Evolutionary conservation across 306 rosid genomes (phyloP), one percentile per base, ranked within the genome.

Genomic region (Lotus japonicus): DNA sequence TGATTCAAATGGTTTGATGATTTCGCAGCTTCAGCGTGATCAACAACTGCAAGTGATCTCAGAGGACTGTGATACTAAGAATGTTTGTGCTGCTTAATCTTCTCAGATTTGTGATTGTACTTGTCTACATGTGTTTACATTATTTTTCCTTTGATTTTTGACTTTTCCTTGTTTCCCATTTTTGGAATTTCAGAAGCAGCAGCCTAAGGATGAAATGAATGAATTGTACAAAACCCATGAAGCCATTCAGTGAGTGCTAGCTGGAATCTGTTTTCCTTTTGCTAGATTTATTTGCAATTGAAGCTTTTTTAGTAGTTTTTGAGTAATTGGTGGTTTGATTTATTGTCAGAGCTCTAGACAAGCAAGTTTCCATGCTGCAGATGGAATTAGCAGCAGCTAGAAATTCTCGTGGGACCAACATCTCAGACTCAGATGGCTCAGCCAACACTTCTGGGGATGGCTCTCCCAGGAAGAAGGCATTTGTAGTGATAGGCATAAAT

Each of bases 401-500:
- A 77, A 82, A 82, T 76, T 81, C 91, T 61, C 77, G 79, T 50
- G 91, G 84, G 67, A 64, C 8, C 56, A 84, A 73, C 0, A 31
- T 5, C 36, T 31, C 7, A 2, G 36, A 1, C 55, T 71, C 90
- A 0, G 80, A 61, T 64, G 72, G 81, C 64, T 82, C 86, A 12
- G 16, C 82, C 31, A 45, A 68, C 39, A 70, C 50, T 14, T 50
- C 79, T 4, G 43, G 18, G 17, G 85, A 81, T 35, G 74, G 58
- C 28, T 0, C 78, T 15, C 78, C 77, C 11, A 85, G 71, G 73
- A 82, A 88, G 92, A 94, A 94, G 81, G 86, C 74, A 2, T 88
- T 94, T 63, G 72, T 94, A 65, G 97, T 94, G 38, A 90, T 94
- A 56, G 99, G 99, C 59, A 94, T 94, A 68, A 94, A 94, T 82